Evolutionary conservation across 2,329 filamentous ascomycete genomes (phyloP), one percentile per base, ranked within the genome.

Genomic region (Ceratocystis colombiana): DNA sequence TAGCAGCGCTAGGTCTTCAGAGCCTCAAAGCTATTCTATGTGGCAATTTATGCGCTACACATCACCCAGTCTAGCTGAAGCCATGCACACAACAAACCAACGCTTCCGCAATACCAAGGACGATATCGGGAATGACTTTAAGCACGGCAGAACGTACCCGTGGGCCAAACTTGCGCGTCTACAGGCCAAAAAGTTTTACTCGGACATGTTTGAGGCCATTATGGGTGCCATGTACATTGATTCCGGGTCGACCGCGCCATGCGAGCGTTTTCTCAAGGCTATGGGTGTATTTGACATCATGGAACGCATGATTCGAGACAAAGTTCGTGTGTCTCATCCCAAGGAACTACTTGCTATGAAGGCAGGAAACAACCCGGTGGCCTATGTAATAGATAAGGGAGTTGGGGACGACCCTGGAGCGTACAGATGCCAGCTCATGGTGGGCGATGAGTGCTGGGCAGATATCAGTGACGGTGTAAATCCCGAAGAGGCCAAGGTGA

Each of bases 211-310:
- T 8, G 93, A 97, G 76, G 83, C 84, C 41, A 73, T 95, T 0
- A 75, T 97, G 0, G 93, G 89, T 0, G 92, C 91, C 0, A 80
- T 96, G 0, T 96, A 88, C 79, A 78, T 96, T 22, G 94, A 97
- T 73, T 88, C 80, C 0, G 88, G 88, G 0, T 79, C 82, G 0
- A 72, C 90, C 15, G 77, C 46, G 25, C 59, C 64, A 28, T 95
- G 90, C 71, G 77, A 80, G 62, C 71, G 64, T 0, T 79, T 96
- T 46, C 73, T 90, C 0, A 79, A 82, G 57, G 76, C 77, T 0
- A 76, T 90, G 2, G 90, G 90, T 0, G 78, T 96, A 3, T 69
- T 91, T 48, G 73, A 75, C 0, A 84, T 84, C 69, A 74, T 96
- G 67, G 76, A 82, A 0, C 79, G 85, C 1, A 76, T 91, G 10